A percentile compares a stretch with the other conserved stretches of the same genome.
Conservation (phyloP, 2,329 filamentous ascomycete species). For the Pyricularia sp. region DNA sequence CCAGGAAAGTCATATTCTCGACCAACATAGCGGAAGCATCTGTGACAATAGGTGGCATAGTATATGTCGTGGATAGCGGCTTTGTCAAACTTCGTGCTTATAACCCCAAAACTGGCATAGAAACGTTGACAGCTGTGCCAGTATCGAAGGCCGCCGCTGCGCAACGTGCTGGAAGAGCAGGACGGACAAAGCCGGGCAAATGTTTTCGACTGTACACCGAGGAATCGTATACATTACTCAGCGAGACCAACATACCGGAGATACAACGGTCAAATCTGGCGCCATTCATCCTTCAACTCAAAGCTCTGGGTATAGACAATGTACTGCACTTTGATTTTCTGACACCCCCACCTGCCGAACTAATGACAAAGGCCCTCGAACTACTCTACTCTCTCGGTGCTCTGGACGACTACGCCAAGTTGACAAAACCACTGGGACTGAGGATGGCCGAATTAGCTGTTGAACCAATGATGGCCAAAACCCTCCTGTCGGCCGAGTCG, state of each 20-base stretch:
- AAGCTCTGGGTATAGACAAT: slow-evolving; percentile 91
- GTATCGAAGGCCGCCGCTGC: slow-evolving; percentile 87
- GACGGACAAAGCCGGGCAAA: slow-evolving; percentile 79
- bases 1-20: slow-evolving; percentile 79
- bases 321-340: slow-evolving; percentile 83
- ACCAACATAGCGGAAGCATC: slow-evolving; percentile 97
- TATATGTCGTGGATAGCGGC: slow-evolving; percentile 81
- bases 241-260: slow-evolving; percentile 69
- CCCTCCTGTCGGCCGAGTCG: slow-evolving; percentile 58
- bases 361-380: slow-evolving; percentile 77
- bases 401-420: slow-evolving; percentile 76
- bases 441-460: slow-evolving; percentile 89
- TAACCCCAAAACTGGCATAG: slow-evolving; percentile 73
- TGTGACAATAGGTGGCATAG: slow-evolving; percentile 84
- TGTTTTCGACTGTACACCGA: slow-evolving; percentile 91
- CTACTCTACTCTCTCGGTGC: slow-evolving; percentile 77
- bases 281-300: slow-evolving; percentile 77
- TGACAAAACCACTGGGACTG: slow-evolving; percentile 76
- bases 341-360: slow-evolving; percentile 70
- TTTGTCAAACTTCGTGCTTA: slow-evolving; percentile 85
- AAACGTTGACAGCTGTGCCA: slow-evolving; percentile 68
- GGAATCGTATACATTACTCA: slow-evolving; percentile 49
- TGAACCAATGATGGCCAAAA: slow-evolving; percentile 92
- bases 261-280: slow-evolving; percentile 88
- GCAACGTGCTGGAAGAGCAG: slow-evolving; percentile 80